A percentile compares a stretch with the other conserved stretches of the same genome.
phyloP scores from a whole-genome alignment of 495 filamentous ascomycete genomes.

The Daldinia decipiens region DNA sequence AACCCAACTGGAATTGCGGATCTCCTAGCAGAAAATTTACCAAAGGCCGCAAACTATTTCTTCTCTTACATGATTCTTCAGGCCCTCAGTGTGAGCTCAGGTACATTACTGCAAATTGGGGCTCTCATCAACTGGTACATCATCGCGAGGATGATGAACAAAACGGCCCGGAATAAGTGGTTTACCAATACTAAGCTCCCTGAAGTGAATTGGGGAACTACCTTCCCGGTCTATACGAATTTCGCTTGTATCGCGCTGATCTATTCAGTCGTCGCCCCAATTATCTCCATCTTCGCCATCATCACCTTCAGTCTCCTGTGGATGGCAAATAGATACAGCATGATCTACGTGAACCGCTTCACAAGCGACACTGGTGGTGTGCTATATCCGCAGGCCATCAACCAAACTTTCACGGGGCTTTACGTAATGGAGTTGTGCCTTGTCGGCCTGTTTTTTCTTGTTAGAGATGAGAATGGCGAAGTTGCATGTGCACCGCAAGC shows the following conservation, averaged over 20 bases:
- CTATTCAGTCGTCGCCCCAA: constrained; percentile 88
- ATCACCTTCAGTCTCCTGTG: constrained; percentile 94
- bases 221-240: constrained; percentile 96
- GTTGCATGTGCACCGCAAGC: constrained; percentile 81
- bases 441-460: constrained; percentile 91
- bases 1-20: constrained; percentile 67
- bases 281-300: constrained; percentile 93
- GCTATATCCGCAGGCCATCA: constrained; percentile 91
- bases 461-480: constrained; percentile 66
- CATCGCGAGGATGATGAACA: constrained; percentile 79
- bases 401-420: constrained; percentile 93
- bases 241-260: constrained; percentile 93
- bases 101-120: constrained; percentile 86
- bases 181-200: constrained; percentile 80
- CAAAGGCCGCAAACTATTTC: constrained; percentile 94
- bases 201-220: constrained; percentile 87
- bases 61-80: constrained; percentile 98
- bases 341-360: constrained; percentile 94
- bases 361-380: constrained; percentile 91
- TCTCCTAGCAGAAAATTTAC: constrained; percentile 83
- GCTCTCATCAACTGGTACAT: constrained; percentile 83
- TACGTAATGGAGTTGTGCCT: constrained; percentile 95
- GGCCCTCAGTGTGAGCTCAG: constrained; percentile 87
- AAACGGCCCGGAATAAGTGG: constrained; percentile 90
- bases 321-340: constrained; percentile 96